A percentile compares a stretch with the other conserved stretches of the same genome.
Conservation (phyloP, 768 basidiomycete species). For the Pulveroboletus sp. region DNA sequence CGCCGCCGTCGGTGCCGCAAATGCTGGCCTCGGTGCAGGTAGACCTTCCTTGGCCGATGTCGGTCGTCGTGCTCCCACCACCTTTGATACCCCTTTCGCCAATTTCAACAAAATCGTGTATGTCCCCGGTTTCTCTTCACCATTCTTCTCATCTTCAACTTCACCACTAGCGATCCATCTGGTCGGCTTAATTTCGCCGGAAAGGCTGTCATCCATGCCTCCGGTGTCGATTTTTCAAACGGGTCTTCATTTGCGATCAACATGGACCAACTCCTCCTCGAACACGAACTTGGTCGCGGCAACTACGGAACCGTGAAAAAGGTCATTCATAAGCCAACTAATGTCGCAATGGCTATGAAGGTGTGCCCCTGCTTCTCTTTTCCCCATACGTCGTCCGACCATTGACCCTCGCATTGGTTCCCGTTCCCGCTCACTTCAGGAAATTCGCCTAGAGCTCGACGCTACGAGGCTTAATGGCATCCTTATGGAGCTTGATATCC, state of each 20-base stretch:
- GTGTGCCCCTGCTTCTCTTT: slow-evolving; percentile 37
- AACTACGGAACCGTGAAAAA: slow-evolving; percentile 98
- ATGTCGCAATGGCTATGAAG: slow-evolving; percentile 99
- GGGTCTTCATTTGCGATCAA: slow-evolving; percentile 91
- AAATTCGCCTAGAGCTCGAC: slow-evolving; percentile 95
- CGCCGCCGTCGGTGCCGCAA: slow-evolving; percentile 50
- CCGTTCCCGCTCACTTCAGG: slow-evolving; percentile 44
- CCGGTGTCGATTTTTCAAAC: slow-evolving; percentile 85
- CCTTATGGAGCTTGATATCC: slow-evolving; percentile 97
- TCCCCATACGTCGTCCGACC: slow-evolving; percentile 9
- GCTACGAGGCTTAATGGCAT: slow-evolving; percentile 91
- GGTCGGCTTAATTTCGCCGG: slow-evolving; percentile 92
- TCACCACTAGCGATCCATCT: slow-evolving; percentile 72
- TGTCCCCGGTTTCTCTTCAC: slow-evolving; percentile 29
- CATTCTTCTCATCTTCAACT: slow-evolving; percentile 2
- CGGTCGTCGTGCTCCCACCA: slow-evolving; percentile 33
- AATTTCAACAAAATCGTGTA: slow-evolving; percentile 95
- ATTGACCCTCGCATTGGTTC: not conserved
- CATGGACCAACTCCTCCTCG: slow-evolving; percentile 86
- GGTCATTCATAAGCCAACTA: slow-evolving; percentile 90
- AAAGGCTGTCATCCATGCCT: slow-evolving; percentile 88
- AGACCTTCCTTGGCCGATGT: slow-evolving; percentile 48
- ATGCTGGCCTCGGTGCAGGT: slow-evolving; percentile 68
- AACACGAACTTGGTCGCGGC: slow-evolving; percentile 92
- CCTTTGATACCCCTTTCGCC: slow-evolving; percentile 75